Base-by-base conservation (phyloP, 345 rosid genomes). In the Bretschneidera sinensis region DNA sequence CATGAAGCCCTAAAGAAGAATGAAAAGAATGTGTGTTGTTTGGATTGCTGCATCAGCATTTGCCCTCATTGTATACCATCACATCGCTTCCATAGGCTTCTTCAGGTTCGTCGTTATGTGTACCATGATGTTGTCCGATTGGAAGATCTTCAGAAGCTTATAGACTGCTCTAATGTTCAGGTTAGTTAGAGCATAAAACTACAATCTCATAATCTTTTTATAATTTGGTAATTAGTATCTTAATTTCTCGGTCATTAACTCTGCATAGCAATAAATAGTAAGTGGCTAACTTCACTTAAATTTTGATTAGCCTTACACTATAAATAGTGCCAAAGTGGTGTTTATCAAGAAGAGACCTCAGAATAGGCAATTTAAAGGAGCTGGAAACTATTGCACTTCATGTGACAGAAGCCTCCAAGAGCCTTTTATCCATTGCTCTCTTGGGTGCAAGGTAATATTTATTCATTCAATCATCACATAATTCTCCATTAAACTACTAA, bases 381-480 rank as follows among this genome's bases (percentile, higher is more conserved):
- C 97, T 15, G 97, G 85, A 25, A 94, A 86, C 70, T 91, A 79
- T 47, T 94, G 97, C 72, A 83, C 96, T 61, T 86, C 97, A 33
- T 94, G 99, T 65, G 97, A 94, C 43, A 78, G 97, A 76, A 85
- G 92, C 76, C 99, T 94, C 59, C 97, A 90, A 58, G 95, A 88
- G 55, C 97, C 99, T 18, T 94, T 69, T 57, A 78, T 83, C 33
- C 95, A 90, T 61, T 94, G 99, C 85, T 94, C 99, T 52, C 79
- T 94, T 5, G 90, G 85, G 16, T 94, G 99, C 83, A 94, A 91
- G 97, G 99, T 92, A 60, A n/a, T n/a, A n/a, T n/a, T n/a, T n/a
- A n/a, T n/a, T n/a, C n/a, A n/a, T n/a, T n/a, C n/a, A n/a, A n/a
- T n/a, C n/a, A n/a, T n/a, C n/a, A n/a, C n/a, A n/a, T n/a, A n/a